Conservation (phyloP, 306 rosid genomes). For the Vachellia collinsii region DNA sequence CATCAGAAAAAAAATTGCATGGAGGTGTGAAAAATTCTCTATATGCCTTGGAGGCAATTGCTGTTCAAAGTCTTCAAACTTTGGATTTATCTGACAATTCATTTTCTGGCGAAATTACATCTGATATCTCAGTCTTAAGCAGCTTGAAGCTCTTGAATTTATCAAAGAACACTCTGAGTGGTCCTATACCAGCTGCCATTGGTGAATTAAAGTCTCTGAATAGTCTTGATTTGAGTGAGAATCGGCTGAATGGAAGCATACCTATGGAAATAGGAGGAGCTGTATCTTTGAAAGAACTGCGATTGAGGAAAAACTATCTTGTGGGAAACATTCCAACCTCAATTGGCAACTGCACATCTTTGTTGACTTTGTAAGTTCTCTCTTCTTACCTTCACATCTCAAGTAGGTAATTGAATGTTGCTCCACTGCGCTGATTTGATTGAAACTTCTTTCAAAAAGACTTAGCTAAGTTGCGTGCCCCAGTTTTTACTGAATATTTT, state of each 20-base stretch:
- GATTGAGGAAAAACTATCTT: constrained; percentile 70
- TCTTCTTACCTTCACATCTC: constrained; percentile 27
- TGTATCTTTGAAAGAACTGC: constrained; percentile 65
- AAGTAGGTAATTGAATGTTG: background rate
- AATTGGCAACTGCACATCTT: constrained; percentile 71
- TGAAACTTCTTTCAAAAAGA: background rate
- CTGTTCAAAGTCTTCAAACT: constrained; percentile 63
- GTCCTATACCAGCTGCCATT: constrained; percentile 64
- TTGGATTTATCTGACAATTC: constrained; percentile 81
- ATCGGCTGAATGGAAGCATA: constrained; percentile 75
- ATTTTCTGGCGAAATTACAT: constrained; percentile 71
- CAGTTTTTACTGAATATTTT: constrained; percentile 15
- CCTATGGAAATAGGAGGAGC: constrained; percentile 75
- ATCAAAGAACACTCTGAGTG: constrained; percentile 70
- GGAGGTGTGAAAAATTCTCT: constrained; percentile 39
- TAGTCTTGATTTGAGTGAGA: constrained; percentile 75
- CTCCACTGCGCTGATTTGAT: background rate
- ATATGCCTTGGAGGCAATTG: constrained; percentile 43
- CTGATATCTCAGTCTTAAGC: constrained; percentile 60
- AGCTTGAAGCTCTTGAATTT: constrained; percentile 72
- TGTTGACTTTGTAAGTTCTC: constrained; percentile 78
- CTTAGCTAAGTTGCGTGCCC: constrained; percentile 27
- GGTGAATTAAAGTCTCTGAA: constrained; percentile 66
- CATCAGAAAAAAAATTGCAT: constrained; percentile 45
- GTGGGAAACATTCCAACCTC: constrained; percentile 71